phyloP scores from a whole-genome alignment of 345 rosid species.

The Physaria fendleri region DNA sequence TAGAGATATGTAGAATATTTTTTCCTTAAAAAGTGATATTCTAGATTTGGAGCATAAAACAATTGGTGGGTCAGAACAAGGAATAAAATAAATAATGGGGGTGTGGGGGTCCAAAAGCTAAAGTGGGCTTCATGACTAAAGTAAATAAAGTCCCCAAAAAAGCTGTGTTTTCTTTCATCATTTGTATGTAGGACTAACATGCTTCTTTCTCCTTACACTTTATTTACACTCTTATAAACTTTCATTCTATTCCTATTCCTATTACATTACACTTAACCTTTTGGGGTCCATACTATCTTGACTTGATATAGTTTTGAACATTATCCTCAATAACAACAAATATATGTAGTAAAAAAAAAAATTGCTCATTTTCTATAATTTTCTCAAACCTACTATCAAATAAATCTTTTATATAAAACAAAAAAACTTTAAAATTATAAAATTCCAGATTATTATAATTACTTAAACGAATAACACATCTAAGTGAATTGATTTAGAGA shows the following conservation, averaged over 20 bases:
- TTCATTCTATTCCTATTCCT: neutral
- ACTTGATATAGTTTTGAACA: neutral
- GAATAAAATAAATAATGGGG: conserved; percentile 8
- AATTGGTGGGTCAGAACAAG: conserved; percentile 16
- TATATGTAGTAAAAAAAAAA: too few relatives aligned
- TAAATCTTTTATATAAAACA: too few relatives aligned
- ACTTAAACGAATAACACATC: too few relatives aligned
- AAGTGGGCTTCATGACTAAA: conserved; percentile 31
- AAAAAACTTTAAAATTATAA: too few relatives aligned
- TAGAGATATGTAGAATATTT: neutral
- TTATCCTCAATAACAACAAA: neutral
- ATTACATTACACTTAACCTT: neutral
- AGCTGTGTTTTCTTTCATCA: conserved; percentile 30
- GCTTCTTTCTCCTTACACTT: conserved; percentile 10
- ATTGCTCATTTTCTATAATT: too few relatives aligned
- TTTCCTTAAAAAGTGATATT: neutral
- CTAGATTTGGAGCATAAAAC: conserved; percentile 15
- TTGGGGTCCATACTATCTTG: neutral
- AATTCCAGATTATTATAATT: too few relatives aligned
- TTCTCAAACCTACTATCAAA: too few relatives aligned
- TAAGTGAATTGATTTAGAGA: too few relatives aligned
- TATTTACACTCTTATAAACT: conserved; percentile 5
- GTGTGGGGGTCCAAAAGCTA: conserved; percentile 28
- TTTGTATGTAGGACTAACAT: conserved; percentile 30
- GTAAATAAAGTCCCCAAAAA: conserved; percentile 20